A percentile compares a stretch with the other conserved stretches of the same genome.
Evolutionary conservation across 306 rosid genomes (phyloP).

Genomic region (Clitoria ternatea): DNA sequence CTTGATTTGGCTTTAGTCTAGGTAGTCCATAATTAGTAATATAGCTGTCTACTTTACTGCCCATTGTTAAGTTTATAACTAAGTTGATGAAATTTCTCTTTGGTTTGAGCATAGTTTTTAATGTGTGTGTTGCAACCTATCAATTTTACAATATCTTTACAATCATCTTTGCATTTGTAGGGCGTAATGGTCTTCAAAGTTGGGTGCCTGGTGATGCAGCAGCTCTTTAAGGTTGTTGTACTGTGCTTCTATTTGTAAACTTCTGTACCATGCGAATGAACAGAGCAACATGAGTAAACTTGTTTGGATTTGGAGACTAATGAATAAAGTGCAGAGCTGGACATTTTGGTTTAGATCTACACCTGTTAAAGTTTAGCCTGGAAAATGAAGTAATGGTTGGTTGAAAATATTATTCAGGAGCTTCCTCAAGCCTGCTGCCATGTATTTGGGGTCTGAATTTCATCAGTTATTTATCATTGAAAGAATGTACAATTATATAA

Average conservation of each 20-base stretch:
- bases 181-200: conserved; percentile 7
- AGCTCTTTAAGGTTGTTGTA: conserved; percentile 14
- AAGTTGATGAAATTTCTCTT: background rate
- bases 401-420: conserved; percentile 2
- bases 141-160: background rate
- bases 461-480: conserved; percentile 5
- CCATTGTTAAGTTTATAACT: background rate
- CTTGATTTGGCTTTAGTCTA: background rate
- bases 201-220: conserved; percentile 6
- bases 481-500: background rate
- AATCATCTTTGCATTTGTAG: conserved; percentile 27
- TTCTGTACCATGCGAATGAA: conserved; percentile 23
- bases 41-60: background rate
- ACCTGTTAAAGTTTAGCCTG: conserved; percentile 3
- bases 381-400: conserved; percentile 8
- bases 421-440: background rate
- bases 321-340: conserved; percentile 16
- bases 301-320: conserved; percentile 13
- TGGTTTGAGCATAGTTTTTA: background rate
- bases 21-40: background rate
- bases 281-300: conserved; percentile 9
- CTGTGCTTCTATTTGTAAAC: conserved; percentile 25
- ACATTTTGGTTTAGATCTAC: background rate
- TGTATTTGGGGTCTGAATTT: conserved; percentile 3
- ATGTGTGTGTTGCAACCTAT: background rate